Evolutionary conservation across 2,329 filamentous ascomycete species (phyloP).

Genomic region (Fusarium bactridioides): DNA sequence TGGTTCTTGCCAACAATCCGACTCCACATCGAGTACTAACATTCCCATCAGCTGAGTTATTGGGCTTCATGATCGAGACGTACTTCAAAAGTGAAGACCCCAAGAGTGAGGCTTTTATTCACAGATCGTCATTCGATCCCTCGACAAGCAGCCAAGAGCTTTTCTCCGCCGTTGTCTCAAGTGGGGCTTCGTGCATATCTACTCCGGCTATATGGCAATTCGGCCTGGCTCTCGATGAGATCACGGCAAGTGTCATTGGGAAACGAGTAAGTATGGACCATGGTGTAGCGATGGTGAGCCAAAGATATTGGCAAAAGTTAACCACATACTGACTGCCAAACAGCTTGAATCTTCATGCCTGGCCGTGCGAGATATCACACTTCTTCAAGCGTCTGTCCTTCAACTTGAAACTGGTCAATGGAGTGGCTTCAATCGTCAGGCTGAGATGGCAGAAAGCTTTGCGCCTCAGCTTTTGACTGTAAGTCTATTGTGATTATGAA

Average conservation of each 20-base stretch:
- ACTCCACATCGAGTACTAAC: constrained; percentile 30
- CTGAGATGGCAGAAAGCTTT: constrained; percentile 31
- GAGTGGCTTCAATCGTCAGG: constrained; percentile 35
- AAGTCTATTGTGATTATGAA: constrained; percentile 1
- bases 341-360: constrained; percentile 24
- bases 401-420: constrained; percentile 37
- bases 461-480: constrained; percentile 29
- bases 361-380: constrained; percentile 24
- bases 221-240: constrained; percentile 33
- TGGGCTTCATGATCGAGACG: constrained; percentile 31
- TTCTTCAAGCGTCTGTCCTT: constrained; percentile 36
- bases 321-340: neutral
- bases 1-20: constrained; percentile 35
- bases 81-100: constrained; percentile 29
- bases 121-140: constrained; percentile 32
- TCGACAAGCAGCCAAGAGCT: constrained; percentile 23
- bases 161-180: constrained; percentile 33
- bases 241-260: constrained; percentile 19
- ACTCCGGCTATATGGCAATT: constrained; percentile 36
- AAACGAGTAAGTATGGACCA: constrained; percentile 24
- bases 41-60: constrained; percentile 36
- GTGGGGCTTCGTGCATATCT: constrained; percentile 31
- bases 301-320: neutral
- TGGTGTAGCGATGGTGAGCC: neutral
- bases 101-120: constrained; percentile 31